Percentiles rank a stretch among this genome's conserved stretches.
Evolutionary conservation across 441 rosid genomes (phyloP).

Genomic region (Populus trichocarpa): DNA sequence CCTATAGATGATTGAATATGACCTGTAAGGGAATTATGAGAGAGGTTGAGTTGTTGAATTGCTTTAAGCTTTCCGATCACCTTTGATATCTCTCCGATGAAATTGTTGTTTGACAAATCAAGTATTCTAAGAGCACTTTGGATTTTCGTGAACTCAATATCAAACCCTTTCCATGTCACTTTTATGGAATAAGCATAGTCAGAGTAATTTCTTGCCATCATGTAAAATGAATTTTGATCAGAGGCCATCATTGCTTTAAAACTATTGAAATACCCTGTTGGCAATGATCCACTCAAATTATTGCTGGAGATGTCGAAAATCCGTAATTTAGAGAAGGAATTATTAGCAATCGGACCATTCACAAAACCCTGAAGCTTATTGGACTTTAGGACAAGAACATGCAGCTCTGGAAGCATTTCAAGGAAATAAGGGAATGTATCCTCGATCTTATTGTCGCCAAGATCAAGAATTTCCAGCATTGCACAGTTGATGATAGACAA

Average conservation of each 20-base stretch:
- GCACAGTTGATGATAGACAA: too few relatives aligned
- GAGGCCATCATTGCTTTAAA: constrained; percentile 1
- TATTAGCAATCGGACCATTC: neutral
- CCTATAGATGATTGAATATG: too few relatives aligned
- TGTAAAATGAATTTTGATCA: neutral
- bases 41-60: too few relatives aligned
- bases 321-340: neutral
- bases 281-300: too few relatives aligned
- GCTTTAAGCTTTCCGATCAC: too few relatives aligned
- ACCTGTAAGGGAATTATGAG: too few relatives aligned
- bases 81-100: too few relatives aligned
- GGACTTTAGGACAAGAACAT: neutral
- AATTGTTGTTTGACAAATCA: too few relatives aligned
- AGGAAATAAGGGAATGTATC: neutral
- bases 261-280: too few relatives aligned
- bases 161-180: neutral
- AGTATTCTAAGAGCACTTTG: neutral
- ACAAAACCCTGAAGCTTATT: neutral
- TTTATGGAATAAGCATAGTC: too few relatives aligned
- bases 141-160: neutral
- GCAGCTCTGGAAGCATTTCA: neutral
- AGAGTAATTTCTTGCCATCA: neutral
- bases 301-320: neutral
- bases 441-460: neutral
- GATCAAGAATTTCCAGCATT: neutral